Evolutionary conservation across 176 grass and related monocot genomes (phyloP), one percentile per base, ranked within the genome.

Genomic region (Phyllostachys edulis): DNA sequence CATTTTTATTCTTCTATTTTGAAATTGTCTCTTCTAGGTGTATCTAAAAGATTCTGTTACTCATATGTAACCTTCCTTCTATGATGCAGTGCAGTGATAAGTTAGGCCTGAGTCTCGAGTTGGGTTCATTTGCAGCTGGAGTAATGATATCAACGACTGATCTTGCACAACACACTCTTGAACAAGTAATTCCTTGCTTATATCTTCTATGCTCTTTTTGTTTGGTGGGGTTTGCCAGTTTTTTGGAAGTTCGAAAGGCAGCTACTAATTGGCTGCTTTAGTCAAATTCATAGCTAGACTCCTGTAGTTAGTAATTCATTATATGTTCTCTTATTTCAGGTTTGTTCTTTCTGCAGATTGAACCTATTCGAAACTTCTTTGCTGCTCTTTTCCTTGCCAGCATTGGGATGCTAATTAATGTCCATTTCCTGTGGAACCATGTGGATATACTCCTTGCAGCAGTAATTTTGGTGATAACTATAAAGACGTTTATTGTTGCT

Each of bases 71-170:
- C 79, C 9, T 67, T 87, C 39, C 47, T 90, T 85, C 61, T 74
- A 52, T 79, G 76, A 84, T 87, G 74, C 93, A 99, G 97, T 96
- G 93, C 91, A 99, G 97, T 92, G 97, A 99, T 84, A 99, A 99
- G 62, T 92, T 99, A 84, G 97, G 97, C 27, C 72, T 99, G 75
- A 99, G 97, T 91, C 88, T 99, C 70, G 97, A 99, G 86, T 87
- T 99, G 81, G 97, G 97, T 80, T 99, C 97, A 73, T 99, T 99
- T 20, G 93, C 97, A 20, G 97, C 97, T 91, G 97, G 97, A 82
- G 97, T 99, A 54, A 96, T 99, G 97, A 99, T 99, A 90, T 96
- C 97, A 72, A 94, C 97, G 2, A 99, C 97, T 56, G 97, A 99
- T 80, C 90, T 96, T 90, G 86, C 97, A 86, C 97, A 96, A 47